Percentiles rank a stretch among this genome's conserved stretches.
phyloP scores from a whole-genome alignment of 2,329 filamentous ascomycete species.

The Aspergillus sp. region DNA sequence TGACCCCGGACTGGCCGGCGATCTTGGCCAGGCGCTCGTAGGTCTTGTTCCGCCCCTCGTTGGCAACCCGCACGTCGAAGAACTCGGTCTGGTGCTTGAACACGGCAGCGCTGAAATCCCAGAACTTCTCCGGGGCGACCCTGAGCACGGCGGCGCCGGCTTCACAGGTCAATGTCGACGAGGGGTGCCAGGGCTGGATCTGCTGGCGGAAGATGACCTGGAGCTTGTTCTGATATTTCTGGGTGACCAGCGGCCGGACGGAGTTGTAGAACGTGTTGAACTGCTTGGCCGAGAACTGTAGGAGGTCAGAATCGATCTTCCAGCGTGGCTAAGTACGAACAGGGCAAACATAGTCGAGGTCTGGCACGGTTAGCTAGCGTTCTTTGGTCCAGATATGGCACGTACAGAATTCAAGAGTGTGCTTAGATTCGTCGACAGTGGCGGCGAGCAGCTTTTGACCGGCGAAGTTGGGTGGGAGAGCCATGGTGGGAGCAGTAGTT shows the following conservation, averaged over 20 bases:
- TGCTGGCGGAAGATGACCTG: conserved; percentile 82
- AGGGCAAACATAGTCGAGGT: conserved; percentile 87
- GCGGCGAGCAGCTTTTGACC: conserved; percentile 36
- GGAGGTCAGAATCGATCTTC: conserved; percentile 13
- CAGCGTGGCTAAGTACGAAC: conserved; percentile 17
- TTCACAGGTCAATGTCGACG: conserved; percentile 62
- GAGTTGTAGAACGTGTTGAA: conserved; percentile 66
- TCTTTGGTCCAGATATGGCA: too few relatives aligned
- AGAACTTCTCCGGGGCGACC: conserved; percentile 63
- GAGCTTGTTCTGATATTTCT: conserved; percentile 52
- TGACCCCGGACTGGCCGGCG: conserved; percentile 57
- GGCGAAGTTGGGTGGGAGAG: conserved; percentile 50
- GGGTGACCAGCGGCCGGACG: conserved; percentile 54
- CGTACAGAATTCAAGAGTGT: conserved; percentile 33
- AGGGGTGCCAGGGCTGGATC: conserved; percentile 91
- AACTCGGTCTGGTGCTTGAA: conserved; percentile 63
- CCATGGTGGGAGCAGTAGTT: conserved; percentile 36
- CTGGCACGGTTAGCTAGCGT: too few relatives aligned
- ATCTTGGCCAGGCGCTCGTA: conserved; percentile 70
- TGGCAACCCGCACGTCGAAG: conserved; percentile 77
- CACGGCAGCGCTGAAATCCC: conserved; percentile 62
- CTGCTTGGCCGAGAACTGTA: conserved; percentile 57
- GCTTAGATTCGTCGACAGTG: conserved; percentile 14
- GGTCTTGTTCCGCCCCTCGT: conserved; percentile 74
- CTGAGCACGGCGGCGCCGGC: conserved; percentile 71